Evolutionary conservation across 2,329 filamentous ascomycete species (phyloP).

Genomic region (Ceratocystiopsis sp.): DNA sequence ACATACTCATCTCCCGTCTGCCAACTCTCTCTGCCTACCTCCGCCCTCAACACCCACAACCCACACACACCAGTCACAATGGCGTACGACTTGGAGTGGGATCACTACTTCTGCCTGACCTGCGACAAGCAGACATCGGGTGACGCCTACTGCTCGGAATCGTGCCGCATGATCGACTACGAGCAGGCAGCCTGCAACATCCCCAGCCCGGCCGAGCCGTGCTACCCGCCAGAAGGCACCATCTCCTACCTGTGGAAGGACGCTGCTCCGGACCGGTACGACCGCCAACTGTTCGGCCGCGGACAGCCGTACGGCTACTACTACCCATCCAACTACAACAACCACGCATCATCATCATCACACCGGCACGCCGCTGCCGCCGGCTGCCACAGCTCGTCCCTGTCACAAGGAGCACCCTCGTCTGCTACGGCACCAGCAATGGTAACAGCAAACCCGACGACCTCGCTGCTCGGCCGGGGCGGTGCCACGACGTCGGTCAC

Average conservation of each 20-base stretch:
- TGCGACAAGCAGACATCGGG: slow-evolving; percentile 79
- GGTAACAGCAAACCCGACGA: slow-evolving; percentile 3
- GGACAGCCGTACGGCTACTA: slow-evolving; percentile 40
- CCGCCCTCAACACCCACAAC: not conserved
- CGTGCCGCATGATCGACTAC: slow-evolving; percentile 74
- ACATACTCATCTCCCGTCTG: too few relatives aligned
- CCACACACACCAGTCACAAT: slow-evolving; percentile 10
- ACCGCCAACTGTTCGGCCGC: slow-evolving; percentile 36
- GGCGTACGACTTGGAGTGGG: slow-evolving; percentile 50
- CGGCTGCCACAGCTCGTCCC: slow-evolving; percentile 4
- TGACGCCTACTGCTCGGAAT: slow-evolving; percentile 79
- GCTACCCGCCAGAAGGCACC: slow-evolving; percentile 21
- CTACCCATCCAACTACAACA: not conserved
- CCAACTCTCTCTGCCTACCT: too few relatives aligned
- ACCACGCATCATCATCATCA: slow-evolving; percentile 5
- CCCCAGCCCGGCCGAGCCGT: slow-evolving; percentile 35
- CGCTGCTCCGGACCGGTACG: slow-evolving; percentile 15
- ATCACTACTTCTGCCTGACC: slow-evolving; percentile 81
- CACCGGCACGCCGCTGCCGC: slow-evolving; percentile 9
- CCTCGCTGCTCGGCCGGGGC: too few relatives aligned
- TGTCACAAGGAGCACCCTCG: not conserved
- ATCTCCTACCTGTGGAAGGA: slow-evolving; percentile 33
- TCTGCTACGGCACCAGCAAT: not conserved
- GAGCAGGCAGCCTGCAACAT: slow-evolving; percentile 47
- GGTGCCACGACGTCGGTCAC: slow-evolving; percentile 9